Conservation (phyloP, 441 rosid species). For the Iberis amara region DNA sequence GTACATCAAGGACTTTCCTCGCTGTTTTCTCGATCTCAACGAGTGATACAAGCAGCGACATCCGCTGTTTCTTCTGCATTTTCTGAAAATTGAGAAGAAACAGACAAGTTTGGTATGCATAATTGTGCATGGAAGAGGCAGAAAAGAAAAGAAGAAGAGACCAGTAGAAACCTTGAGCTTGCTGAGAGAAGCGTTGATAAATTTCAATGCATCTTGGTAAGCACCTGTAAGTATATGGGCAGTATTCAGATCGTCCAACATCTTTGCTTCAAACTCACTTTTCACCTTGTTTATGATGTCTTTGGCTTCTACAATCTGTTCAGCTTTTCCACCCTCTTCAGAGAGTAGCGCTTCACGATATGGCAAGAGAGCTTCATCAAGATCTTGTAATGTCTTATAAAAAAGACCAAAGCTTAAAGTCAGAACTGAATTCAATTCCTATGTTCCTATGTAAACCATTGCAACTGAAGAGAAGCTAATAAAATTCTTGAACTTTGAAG, state of each 20-base stretch:
- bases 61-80: slow-evolving; percentile 61
- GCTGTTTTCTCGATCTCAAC: slow-evolving; percentile 52
- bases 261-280: slow-evolving; percentile 57
- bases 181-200: slow-evolving; percentile 50
- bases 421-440: neutral
- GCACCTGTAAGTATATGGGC: slow-evolving; percentile 68
- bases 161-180: slow-evolving; percentile 55
- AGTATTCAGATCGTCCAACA: slow-evolving; percentile 79
- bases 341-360: slow-evolving; percentile 37
- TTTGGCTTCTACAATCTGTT: slow-evolving; percentile 44
- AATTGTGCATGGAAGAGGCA: neutral
- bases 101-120: neutral
- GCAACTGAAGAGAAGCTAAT: neutral
- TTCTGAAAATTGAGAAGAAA: slow-evolving; percentile 41
- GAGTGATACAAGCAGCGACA: slow-evolving; percentile 52
- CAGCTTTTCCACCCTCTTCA: slow-evolving; percentile 34
- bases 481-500: neutral
- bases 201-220: slow-evolving; percentile 71
- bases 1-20: slow-evolving; percentile 44
- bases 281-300: slow-evolving; percentile 45
- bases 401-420: neutral
- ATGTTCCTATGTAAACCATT: neutral
- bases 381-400: slow-evolving; percentile 73
- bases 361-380: slow-evolving; percentile 51
- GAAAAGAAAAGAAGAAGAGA: neutral